Percentiles rank a stretch among this genome's conserved stretches.
Evolutionary conservation across 2,329 filamentous ascomycete genomes (phyloP).

Genomic region (Fusarium nisikadoi): DNA sequence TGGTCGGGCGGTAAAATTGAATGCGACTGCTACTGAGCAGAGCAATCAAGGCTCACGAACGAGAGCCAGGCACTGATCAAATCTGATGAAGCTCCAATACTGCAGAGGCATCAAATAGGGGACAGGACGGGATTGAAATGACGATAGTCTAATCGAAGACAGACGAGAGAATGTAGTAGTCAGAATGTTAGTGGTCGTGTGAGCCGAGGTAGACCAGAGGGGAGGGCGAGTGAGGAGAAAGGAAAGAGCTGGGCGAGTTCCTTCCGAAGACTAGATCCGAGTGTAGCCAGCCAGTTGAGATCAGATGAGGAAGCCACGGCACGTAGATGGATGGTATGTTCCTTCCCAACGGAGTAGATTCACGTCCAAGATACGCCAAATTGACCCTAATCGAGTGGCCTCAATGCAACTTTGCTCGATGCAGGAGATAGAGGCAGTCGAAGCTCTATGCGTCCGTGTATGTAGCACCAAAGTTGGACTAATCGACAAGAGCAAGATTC

Average conservation of each 20-base stretch:
- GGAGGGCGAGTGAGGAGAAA: conserved; percentile 18
- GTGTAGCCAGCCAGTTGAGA: conserved; percentile 22
- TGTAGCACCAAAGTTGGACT: conserved; percentile 2
- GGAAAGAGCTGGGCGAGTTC: conserved; percentile 15
- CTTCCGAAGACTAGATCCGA: conserved; percentile 4
- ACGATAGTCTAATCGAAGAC: background rate
- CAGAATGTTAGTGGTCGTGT: conserved; percentile 23
- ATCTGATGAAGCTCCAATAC: conserved; percentile 38
- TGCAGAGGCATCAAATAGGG: conserved; percentile 42
- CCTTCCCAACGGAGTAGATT: conserved; percentile 9
- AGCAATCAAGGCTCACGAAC: conserved; percentile 17
- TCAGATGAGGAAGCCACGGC: conserved; percentile 17
- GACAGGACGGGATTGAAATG: background rate
- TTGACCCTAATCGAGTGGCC: background rate
- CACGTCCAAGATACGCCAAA: conserved; percentile 9
- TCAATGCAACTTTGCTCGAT: conserved; percentile 3
- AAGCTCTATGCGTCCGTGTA: background rate
- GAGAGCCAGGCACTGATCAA: conserved; percentile 23
- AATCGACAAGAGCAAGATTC: conserved; percentile 8
- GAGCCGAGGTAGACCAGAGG: conserved; percentile 15
- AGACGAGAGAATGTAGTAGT: conserved; percentile 17
- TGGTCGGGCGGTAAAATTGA: conserved; percentile 1
- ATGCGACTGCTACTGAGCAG: conserved; percentile 29
- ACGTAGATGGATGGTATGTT: conserved; percentile 8
- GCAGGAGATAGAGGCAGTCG: conserved; percentile 5